A percentile compares a stretch with the other conserved stretches of the same genome.
Evolutionary conservation across 2,329 filamentous ascomycete species (phyloP).

Genomic region (Aphanoascus verrucosus): DNA sequence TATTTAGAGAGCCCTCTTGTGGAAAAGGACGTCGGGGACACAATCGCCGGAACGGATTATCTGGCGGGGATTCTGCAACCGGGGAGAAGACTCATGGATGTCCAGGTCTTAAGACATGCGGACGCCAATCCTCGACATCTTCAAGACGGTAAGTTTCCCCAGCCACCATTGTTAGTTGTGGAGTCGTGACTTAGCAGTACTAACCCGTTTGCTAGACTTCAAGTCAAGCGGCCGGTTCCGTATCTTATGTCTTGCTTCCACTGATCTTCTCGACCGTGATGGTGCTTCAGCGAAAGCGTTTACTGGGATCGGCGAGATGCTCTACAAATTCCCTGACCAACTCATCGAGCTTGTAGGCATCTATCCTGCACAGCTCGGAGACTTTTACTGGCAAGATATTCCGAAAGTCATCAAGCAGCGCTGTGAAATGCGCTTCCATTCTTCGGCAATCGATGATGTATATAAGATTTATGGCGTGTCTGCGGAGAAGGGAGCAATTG

Average conservation of each 20-base stretch:
- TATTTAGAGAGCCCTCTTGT: constrained; percentile 27
- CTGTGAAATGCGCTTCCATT: constrained; percentile 30
- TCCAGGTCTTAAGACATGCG: constrained; percentile 27
- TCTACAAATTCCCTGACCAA: constrained; percentile 21
- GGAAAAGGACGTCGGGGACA: constrained; percentile 20
- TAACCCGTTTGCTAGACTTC: constrained; percentile 22
- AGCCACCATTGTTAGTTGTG: background rate
- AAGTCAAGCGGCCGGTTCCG: constrained; percentile 30
- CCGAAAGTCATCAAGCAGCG: constrained; percentile 24
- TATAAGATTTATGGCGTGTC: constrained; percentile 30
- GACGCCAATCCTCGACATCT: constrained; percentile 29
- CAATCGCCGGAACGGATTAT: constrained; percentile 26
- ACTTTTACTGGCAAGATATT: constrained; percentile 28
- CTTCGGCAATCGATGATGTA: constrained; percentile 25
- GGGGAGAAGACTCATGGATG: constrained; percentile 28
- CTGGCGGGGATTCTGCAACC: constrained; percentile 27
- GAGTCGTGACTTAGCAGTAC: background rate
- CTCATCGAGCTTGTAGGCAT: constrained; percentile 29
- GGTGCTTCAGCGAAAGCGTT: constrained; percentile 23
- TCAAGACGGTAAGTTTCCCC: constrained; percentile 24
- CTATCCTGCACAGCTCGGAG: constrained; percentile 20
- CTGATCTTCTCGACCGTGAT: constrained; percentile 25
- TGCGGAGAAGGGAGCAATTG: constrained; percentile 23
- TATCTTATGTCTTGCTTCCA: constrained; percentile 27
- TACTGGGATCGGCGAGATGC: constrained; percentile 17